Evolutionary conservation across 192 early-diverging fungal genomes (phyloP), one percentile per base, ranked within the genome.

Genomic region (Mortierella alpina): DNA sequence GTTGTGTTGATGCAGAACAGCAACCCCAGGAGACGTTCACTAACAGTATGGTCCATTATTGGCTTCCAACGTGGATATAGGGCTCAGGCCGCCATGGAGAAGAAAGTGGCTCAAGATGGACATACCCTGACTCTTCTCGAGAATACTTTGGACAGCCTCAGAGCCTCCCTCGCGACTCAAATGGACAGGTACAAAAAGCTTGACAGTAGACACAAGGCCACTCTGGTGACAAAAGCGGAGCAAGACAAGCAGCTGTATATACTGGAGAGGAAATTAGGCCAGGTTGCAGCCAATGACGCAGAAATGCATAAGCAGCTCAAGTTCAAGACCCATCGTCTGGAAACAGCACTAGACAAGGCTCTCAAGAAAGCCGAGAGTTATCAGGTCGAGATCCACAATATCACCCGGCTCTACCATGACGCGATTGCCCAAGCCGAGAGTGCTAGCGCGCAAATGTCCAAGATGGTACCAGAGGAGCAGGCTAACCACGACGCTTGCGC

Each of bases 401-500:
- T 55, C 62, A 66, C 61, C 0, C 62, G 58, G 2, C 6, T 22
- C 22, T 70, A 71, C 14, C 75, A 71, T 9, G 49, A 61, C 4
- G 61, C 52, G 13, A 45, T 71, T 0, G 62, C 61, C 5, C 49
- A 56, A 5, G 51, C 70, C 50, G 53, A 71, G 57, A 50, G 46
- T 6, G 23, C 63, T 0, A 53, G 51, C 9, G 41, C 39, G 0
- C 41, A 60, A 39, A 66, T 67, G 58, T 17, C 52, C 13, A 56
- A 42, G 42, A 74, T 74, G 65, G 65, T 67, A 13, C 72, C 72
- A 18, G 54, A 44, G 11, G 65, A 66, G 6, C 12, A 53, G 22
- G 64, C 58, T 11, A 74, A 31, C 23, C 72, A 74, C 39, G 72
- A 66, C 15, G 20, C 64, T 22, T 74, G 72, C n/a, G 64, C 65